Percentiles rank a stretch among this genome's conserved stretches.
Evolutionary conservation across 2,329 filamentous ascomycete genomes (phyloP).

Genomic region (Diatrype stigma): DNA sequence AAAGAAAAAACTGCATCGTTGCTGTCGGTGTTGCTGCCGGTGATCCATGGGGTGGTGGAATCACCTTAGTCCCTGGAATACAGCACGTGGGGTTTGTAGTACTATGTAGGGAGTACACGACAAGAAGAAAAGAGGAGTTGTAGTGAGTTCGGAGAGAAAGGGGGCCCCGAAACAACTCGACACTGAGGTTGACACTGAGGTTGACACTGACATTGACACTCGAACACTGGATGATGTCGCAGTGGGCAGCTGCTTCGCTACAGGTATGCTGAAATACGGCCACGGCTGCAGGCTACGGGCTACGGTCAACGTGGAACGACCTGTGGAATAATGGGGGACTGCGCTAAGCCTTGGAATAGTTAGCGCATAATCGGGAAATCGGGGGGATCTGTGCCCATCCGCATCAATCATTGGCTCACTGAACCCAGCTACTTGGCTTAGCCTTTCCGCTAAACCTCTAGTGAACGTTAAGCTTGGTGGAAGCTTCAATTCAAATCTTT

Average conservation of each 20-base stretch:
- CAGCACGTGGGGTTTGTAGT: not conserved
- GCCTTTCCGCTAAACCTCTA: slow-evolving; percentile 10
- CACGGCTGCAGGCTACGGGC: too few relatives aligned
- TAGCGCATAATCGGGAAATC: not conserved
- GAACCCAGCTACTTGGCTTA: not conserved
- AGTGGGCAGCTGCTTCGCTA: too few relatives aligned
- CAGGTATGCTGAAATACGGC: too few relatives aligned
- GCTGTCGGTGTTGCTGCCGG: slow-evolving; percentile 19
- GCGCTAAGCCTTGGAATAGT: not conserved
- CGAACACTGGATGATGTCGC: too few relatives aligned
- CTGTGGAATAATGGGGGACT: not conserved
- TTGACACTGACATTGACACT: too few relatives aligned
- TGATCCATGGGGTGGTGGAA: slow-evolving; percentile 22
- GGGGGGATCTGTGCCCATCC: not conserved
- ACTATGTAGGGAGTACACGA: not conserved
- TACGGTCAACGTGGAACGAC: not conserved
- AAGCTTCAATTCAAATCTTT: too few relatives aligned
- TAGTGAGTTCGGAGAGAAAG: too few relatives aligned
- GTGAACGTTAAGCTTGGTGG: too few relatives aligned
- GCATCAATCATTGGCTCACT: not conserved
- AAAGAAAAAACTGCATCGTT: slow-evolving; percentile 32
- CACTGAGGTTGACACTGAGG: too few relatives aligned
- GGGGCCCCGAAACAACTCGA: not conserved
- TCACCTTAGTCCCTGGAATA: not conserved
- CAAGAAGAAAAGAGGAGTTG: not conserved